Conservation (phyloP, 1,284 basidiomycete species). For the Porodaedalea pini region DNA sequence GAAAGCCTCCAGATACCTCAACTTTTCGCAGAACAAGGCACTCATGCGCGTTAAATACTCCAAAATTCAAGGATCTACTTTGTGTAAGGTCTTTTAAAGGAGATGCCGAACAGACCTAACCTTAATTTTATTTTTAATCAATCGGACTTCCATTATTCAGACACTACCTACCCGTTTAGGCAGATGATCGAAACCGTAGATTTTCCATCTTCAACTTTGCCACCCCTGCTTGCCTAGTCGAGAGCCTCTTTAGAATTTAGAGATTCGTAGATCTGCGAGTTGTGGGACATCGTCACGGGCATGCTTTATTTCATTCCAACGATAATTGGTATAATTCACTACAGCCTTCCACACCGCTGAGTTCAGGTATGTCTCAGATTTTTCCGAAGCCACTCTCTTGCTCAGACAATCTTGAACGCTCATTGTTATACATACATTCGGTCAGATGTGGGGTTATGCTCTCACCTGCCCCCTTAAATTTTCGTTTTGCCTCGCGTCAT, state of each 20-base stretch:
- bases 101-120: no score
- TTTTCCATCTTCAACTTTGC: neutral
- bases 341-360: neutral
- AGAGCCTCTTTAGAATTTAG: neutral
- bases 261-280: neutral
- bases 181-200: no score
- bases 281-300: neutral
- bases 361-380: slow-evolving; percentile 5
- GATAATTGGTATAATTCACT: neutral
- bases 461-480: neutral
- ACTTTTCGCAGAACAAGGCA: no score
- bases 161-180: no score
- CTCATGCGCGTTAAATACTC: no score
- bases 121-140: no score
- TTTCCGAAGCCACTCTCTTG: no score
- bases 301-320: neutral
- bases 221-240: neutral
- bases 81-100: no score
- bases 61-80: no score
- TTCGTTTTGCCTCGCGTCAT: neutral
- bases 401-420: neutral
- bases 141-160: no score
- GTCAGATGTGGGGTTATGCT: neutral
- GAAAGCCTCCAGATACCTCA: no score
- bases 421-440: neutral